Percentiles rank a stretch among this genome's conserved stretches.
Conservation (phyloP, 495 filamentous ascomycete genomes). For the Glarea lozoyensis region DNA sequence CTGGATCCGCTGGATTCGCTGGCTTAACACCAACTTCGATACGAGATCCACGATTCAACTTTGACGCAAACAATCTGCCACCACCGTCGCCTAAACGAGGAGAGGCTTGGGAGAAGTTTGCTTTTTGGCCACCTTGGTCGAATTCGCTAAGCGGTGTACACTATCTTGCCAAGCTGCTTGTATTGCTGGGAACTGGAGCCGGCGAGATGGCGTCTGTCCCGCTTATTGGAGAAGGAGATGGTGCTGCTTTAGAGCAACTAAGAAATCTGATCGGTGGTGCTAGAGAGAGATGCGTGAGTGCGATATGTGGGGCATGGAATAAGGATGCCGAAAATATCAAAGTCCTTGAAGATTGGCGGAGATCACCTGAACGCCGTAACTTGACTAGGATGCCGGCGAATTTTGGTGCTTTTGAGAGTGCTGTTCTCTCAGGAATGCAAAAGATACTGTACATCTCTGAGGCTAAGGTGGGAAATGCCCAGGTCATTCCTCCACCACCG, state of each 20-base stretch:
- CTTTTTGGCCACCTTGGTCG: conserved; percentile 90
- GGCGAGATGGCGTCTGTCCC: conserved; percentile 73
- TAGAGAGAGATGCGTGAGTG: conserved; percentile 72
- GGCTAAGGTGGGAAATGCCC: conserved; percentile 54
- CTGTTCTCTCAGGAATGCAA: conserved; percentile 74
- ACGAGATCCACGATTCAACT: conserved; percentile 63
- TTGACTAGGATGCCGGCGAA: conserved; percentile 82
- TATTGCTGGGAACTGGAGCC: conserved; percentile 72
- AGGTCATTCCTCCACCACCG: conserved; percentile 75
- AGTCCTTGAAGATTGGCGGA: conserved; percentile 84
- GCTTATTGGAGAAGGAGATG: conserved; percentile 49
- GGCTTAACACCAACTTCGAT: conserved; percentile 35
- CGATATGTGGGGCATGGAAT: conserved; percentile 78
- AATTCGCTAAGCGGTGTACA: conserved; percentile 83
- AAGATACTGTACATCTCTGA: conserved; percentile 90
- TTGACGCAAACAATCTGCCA: conserved; percentile 67
- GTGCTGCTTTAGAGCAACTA: conserved; percentile 52
- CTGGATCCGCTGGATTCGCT: conserved; percentile 46
- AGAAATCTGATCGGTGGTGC: conserved; percentile 64
- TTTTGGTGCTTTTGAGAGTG: conserved; percentile 71
- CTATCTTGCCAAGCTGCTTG: conserved; percentile 74
- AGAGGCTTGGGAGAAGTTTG: conserved; percentile 86
- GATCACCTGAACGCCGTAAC: conserved; percentile 66
- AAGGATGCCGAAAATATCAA: conserved; percentile 84
- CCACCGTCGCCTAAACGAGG: conserved; percentile 67